Evolutionary conservation across 139 green algal species (phyloP).

Genomic region (Dunaliella sp.): DNA sequence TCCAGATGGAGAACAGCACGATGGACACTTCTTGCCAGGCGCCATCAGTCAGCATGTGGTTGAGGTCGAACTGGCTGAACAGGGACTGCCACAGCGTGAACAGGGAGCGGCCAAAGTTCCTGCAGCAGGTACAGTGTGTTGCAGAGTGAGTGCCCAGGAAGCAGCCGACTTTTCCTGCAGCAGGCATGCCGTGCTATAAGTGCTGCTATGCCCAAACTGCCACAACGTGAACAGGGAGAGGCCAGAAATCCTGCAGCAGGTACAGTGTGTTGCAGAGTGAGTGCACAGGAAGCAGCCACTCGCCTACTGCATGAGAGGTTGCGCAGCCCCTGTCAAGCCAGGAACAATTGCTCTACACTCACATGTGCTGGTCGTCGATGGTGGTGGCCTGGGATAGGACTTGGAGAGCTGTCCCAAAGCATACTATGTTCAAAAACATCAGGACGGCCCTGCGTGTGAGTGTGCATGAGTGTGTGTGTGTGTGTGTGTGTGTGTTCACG

Average conservation of each 20-base stretch:
- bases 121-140: no score
- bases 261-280: no score
- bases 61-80: conserved; percentile 33
- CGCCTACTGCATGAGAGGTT: no score
- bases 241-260: conserved; percentile 29
- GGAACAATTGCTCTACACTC: neutral
- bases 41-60: conserved; percentile 1
- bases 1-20: conserved; percentile 28
- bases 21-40: conserved; percentile 17
- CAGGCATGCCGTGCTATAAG: neutral
- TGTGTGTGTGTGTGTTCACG: no score
- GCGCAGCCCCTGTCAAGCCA: no score
- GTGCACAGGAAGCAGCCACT: no score
- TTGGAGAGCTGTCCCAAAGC: conserved; percentile 32
- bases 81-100: conserved; percentile 32
- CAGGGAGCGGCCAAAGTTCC: conserved; percentile 30
- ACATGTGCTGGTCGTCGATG: conserved; percentile 7
- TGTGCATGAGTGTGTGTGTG: no score
- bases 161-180: no score
- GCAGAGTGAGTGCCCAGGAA: no score
- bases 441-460: conserved; percentile 20
- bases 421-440: conserved; percentile 25
- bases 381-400: conserved; percentile 36
- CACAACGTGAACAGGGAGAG: conserved; percentile 32
- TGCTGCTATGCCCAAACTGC: no score